phyloP scores from a whole-genome alignment of 1,139 yeast species.

The Magnusiomyces ingens region DNA sequence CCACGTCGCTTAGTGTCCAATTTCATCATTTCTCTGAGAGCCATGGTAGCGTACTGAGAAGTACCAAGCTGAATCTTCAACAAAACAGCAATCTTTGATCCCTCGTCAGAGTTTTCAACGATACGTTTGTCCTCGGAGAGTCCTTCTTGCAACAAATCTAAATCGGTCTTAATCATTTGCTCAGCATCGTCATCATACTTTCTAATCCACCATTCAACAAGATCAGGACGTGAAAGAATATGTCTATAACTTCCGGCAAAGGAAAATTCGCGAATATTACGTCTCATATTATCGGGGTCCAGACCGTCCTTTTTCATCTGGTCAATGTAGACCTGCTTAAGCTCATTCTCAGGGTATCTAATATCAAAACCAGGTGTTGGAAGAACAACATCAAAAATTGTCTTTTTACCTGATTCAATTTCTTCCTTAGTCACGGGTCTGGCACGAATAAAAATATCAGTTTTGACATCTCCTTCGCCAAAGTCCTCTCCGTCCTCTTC shows the following conservation, averaged over 20 bases:
- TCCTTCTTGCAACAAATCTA: conserved; percentile 50
- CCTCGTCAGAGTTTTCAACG: conserved; percentile 29
- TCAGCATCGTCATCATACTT: conserved; percentile 57
- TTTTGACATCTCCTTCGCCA: conserved; percentile 58
- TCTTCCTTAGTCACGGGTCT: conserved; percentile 70
- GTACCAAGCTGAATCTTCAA: conserved; percentile 73
- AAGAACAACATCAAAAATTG: conserved; percentile 77
- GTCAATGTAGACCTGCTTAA: conserved; percentile 58
- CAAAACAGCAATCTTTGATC: conserved; percentile 60
- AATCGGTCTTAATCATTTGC: conserved; percentile 74
- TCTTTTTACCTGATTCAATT: conserved; percentile 48
- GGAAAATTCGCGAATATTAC: conserved; percentile 83
- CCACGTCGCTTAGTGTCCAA: conserved; percentile 69
- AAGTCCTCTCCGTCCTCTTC: conserved; percentile 45
- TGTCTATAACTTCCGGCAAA: conserved; percentile 85
- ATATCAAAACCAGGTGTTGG: conserved; percentile 96
- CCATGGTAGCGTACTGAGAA: conserved; percentile 97
- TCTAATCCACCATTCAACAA: conserved; percentile 57
- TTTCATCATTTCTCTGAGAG: conserved; percentile 84
- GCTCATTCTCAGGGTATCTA: conserved; percentile 65
- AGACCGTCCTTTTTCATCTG: conserved; percentile 76
- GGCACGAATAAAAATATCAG: conserved; percentile 52
- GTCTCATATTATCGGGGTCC: conserved; percentile 77
- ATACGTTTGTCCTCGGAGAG: conserved; percentile 24
- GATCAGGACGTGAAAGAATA: conserved; percentile 60